Base-by-base conservation (phyloP, 345 rosid genomes). In the Punica granatum region DNA sequence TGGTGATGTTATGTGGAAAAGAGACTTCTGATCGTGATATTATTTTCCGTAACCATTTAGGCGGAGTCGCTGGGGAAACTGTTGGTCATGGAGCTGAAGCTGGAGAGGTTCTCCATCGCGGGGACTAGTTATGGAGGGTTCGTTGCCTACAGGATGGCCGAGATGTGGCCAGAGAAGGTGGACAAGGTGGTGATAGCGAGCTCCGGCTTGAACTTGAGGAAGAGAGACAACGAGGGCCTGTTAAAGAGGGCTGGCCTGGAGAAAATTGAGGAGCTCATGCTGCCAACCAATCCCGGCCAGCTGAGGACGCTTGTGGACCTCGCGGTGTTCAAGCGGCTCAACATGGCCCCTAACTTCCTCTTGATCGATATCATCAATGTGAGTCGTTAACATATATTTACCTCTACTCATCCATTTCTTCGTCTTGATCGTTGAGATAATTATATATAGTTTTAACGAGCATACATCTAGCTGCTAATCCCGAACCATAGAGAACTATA, bases 81-180 rank as follows among this genome's bases (percentile, higher is more conserved):
- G 64, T 68, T 90, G 69, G 76, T 89, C 19, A 87, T 84, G 54
- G 82, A 69, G 49, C 28, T 84, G 25, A 82, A 78, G 13, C 78
- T 87, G 46, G 66, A 71, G 51, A 83, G 75, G 77, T 93, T 73
- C 35, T 71, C 76, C 30, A 77, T 93, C 1, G 69, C 80, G 68
- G 97, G 98, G 25, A 93, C 97, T 10, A 93, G 98, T 77, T 92
- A 92, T 42, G 98, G 98, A 0, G 98, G 98, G 39, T 82, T 93
- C 44, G 96, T 93, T 46, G 87, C 96, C n/a, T 89, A 87, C 76
- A 83, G 84, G 26, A 33, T 89, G 85, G 98, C 94, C 18, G 85
- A 60, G 72, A 69, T 82, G 92, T 73, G 72, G 80, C 92, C 96
- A 18, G 83, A 84, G 44, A 89, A 74, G 75, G 90, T 90, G 60